Evolutionary conservation across 768 basidiomycete species (phyloP), one percentile per base, ranked within the genome.

Genomic region (Coprinopsis sp.): DNA sequence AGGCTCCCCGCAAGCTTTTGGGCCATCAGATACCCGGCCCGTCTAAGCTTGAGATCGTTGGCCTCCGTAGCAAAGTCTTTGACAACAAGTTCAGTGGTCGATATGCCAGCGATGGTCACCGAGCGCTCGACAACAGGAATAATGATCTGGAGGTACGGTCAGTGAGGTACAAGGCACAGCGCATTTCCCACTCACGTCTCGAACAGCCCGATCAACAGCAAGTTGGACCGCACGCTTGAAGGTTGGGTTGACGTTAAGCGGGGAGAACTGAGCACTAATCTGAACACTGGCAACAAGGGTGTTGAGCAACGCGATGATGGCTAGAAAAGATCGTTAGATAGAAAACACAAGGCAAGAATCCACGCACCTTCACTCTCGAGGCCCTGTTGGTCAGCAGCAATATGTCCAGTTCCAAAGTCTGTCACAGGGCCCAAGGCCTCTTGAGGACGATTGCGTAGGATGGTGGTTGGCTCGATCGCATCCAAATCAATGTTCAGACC

Each of bases 21-120:
- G 2, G 93, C 94, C 94, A 97, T 98, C 28, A 92, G 64, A 63
- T 96, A 92, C 11, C 89, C 92, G 21, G 96, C 91, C 57, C 85
- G 85, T 27, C 91, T 85, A 58, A 99, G 67, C 63, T 89, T 94
- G 40, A 87, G 82, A 57, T 98, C 93, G 58, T 88, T 90, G 21
- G 83, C 72, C 53, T 99, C 96, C 41, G 89, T 91, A 3, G 87
- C 92, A 54, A 94, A 99, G 64, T 99, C 96, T 67, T 98, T 98
- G 37, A 84, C 79, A 16, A 96, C 91, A 8, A 99, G 73, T 61
- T 99, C 96, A 30, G 93, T 77, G 14, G 95, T 95, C 12, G 96
- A 98, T 54, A 98, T 98, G 21, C 93, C 92, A 10, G 95, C 95
- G 54, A 99, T 98, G 1, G 96, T 98, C 19, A 97, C 96, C 18